These are phyloP conservation scores for Calonectria leucothoes DNA, from an alignment of 2,329 filamentous ascomycete species.

Conservation along the genomic window DNA sequence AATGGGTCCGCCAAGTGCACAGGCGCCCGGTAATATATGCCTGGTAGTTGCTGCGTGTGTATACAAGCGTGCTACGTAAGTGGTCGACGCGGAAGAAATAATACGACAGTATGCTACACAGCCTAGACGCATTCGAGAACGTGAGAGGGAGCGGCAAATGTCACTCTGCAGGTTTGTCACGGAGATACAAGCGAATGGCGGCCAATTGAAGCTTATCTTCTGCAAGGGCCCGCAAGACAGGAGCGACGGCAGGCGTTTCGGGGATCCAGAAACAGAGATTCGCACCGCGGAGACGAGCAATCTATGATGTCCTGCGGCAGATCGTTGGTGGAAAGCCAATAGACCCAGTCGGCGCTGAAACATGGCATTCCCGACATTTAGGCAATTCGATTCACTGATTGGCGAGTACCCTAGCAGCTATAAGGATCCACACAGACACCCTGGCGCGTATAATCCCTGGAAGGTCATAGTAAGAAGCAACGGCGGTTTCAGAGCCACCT, in stretches of 20 bases:
- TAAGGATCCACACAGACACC: neutral
- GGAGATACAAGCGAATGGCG: neutral
- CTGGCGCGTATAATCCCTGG: neutral
- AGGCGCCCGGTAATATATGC: slow-evolving; percentile 7
- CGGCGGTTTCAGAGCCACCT: slow-evolving; percentile 41
- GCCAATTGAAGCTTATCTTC: neutral
- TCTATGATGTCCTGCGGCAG: neutral
- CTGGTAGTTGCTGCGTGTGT: neutral
- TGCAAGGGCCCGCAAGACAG: neutral
- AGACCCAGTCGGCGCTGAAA: slow-evolving; percentile 17
- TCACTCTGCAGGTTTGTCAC: neutral
- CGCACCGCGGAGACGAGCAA: slow-evolving; percentile 10
- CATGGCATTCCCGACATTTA: slow-evolving; percentile 19
- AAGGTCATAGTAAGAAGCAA: slow-evolving; percentile 22
- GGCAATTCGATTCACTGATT: slow-evolving; percentile 10
- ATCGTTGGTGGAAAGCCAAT: slow-evolving; percentile 20
- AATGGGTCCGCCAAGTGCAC: slow-evolving; percentile 1
- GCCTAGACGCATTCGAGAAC: neutral
- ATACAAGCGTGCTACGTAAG: neutral
- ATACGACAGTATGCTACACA: slow-evolving; percentile 2
- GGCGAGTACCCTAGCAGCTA: neutral
- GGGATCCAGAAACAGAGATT: slow-evolving; percentile 22
- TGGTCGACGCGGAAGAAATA: neutral
- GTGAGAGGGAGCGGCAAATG: neutral
- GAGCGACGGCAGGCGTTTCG: slow-evolving; percentile 13